Evolutionary conservation across 805 yeast species (phyloP).

Genomic region (Starmerella asiatica): DNA sequence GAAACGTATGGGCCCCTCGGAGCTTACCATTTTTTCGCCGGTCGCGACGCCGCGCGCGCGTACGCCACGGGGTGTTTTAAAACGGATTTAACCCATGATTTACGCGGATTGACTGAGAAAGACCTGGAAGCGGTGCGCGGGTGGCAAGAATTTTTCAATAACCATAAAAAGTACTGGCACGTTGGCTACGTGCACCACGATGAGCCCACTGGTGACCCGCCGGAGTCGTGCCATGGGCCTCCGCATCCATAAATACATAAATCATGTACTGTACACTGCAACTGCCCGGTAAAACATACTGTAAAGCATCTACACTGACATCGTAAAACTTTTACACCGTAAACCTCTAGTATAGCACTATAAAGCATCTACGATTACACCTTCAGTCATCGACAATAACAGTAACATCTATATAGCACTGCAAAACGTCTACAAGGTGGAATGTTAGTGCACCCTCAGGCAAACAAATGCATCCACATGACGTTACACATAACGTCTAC

Average conservation of each 20-base stretch:
- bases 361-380: too few relatives aligned
- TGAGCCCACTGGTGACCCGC: conserved; percentile 36
- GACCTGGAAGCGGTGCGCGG: conserved; percentile 31
- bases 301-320: too few relatives aligned
- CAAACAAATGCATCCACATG: too few relatives aligned
- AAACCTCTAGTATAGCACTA: too few relatives aligned
- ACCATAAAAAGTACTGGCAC: conserved; percentile 42
- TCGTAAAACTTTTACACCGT: too few relatives aligned
- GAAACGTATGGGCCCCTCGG: conserved; percentile 48
- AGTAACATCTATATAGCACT: too few relatives aligned
- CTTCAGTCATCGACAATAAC: too few relatives aligned
- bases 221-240: conserved; percentile 33
- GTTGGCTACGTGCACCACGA: conserved; percentile 44
- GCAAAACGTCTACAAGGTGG: too few relatives aligned
- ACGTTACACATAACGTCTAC: too few relatives aligned
- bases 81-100: conserved; percentile 51
- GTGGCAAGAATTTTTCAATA: conserved; percentile 43
- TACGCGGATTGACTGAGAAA: conserved; percentile 43
- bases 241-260: conserved; percentile 12
- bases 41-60: conserved; percentile 55
- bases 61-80: conserved; percentile 58
- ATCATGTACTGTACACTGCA: too few relatives aligned
- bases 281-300: too few relatives aligned
- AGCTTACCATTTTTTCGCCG: conserved; percentile 43
- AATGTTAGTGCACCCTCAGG: too few relatives aligned